These are phyloP conservation scores for Leonotis leonurus DNA, from an alignment of 257 asterid genomes.

Conservation along the genomic window DNA sequence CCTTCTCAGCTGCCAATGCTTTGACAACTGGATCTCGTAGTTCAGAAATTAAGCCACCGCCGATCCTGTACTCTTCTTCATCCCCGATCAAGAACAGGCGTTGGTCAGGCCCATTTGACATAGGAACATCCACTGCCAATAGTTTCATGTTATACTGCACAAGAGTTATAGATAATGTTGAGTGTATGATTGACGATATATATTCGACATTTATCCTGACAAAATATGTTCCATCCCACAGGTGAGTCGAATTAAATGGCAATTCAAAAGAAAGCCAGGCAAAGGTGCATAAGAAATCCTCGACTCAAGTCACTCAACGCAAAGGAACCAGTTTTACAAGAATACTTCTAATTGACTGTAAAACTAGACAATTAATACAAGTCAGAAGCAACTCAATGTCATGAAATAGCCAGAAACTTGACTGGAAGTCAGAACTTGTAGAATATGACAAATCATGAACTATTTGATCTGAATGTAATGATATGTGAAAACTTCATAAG, in stretches of 20 bases:
- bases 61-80: constrained; percentile 82
- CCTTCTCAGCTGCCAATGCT: constrained; percentile 91
- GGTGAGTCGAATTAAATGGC: background rate
- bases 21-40: constrained; percentile 91
- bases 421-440: background rate
- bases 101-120: constrained; percentile 81
- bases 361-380: background rate
- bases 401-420: background rate
- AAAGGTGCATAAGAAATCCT: background rate
- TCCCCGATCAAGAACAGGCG: constrained; percentile 84
- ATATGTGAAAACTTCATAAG: too few relatives aligned
- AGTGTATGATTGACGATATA: background rate
- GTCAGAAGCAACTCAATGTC: background rate
- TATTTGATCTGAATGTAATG: background rate
- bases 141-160: constrained; percentile 85
- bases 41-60: constrained; percentile 87
- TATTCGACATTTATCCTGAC: background rate
- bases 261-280: background rate
- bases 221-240: background rate
- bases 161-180: background rate
- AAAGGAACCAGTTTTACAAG: background rate
- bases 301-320: background rate
- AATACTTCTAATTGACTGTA: background rate
- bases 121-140: constrained; percentile 87
- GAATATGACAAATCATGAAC: background rate